Percentiles rank a stretch among this genome's conserved stretches.
Evolutionary conservation across 139 green algal genomes (phyloP).

Genomic region (Micractinium conductrix): DNA sequence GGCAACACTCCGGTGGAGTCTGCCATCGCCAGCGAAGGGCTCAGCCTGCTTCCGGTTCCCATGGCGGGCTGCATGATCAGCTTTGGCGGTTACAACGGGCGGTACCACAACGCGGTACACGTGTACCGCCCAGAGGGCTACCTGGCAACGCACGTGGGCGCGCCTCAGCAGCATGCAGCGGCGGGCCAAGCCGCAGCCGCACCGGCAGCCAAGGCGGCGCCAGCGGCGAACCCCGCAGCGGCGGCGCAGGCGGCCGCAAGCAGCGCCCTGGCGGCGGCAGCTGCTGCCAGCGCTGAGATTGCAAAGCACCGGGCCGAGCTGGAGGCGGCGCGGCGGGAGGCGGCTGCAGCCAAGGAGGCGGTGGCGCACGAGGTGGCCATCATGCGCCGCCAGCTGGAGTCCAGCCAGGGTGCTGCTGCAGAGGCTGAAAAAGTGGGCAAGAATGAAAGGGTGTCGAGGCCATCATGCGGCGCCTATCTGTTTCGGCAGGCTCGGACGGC

Average conservation of each 20-base stretch:
- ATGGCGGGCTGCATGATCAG: conserved; percentile 61
- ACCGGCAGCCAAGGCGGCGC: neutral
- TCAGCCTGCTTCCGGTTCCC: conserved; percentile 51
- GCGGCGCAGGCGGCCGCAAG: neutral
- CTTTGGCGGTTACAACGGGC: conserved; percentile 84
- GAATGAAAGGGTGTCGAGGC: neutral
- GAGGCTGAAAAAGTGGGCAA: conserved; percentile 49
- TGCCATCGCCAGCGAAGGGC: conserved; percentile 56
- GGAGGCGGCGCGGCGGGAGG: conserved; percentile 43
- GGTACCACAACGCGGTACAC: conserved; percentile 64
- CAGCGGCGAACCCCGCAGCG: neutral
- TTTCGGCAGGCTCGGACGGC: neutral
- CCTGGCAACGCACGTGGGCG: neutral
- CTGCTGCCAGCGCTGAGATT: neutral
- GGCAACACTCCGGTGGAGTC: conserved; percentile 44
- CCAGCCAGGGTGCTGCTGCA: conserved; percentile 54
- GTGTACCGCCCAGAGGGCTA: conserved; percentile 51
- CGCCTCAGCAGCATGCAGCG: conserved; percentile 1
- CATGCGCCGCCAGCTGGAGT: conserved; percentile 76
- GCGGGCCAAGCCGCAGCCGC: neutral
- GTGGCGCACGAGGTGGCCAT: conserved; percentile 73
- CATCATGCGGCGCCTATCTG: too few relatives aligned
- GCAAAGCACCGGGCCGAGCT: conserved; percentile 33
- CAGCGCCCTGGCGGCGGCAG: neutral
- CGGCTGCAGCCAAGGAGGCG: conserved; percentile 66